Base-by-base conservation (phyloP, 352 stramenopile genomes). In the Pythium plurisporium region DNA sequence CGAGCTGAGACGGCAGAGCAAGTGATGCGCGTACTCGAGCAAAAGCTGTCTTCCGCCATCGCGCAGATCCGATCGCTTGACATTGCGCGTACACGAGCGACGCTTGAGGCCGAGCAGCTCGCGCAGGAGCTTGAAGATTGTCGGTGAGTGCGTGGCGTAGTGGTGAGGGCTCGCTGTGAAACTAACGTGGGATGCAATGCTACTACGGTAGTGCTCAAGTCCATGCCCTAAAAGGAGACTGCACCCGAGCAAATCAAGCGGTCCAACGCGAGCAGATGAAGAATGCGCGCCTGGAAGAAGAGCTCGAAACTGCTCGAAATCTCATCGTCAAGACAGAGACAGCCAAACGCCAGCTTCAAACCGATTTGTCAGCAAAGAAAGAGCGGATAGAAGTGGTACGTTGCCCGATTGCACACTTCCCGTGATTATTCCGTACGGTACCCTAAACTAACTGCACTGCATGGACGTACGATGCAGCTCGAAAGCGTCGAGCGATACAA, bases 1-100 rank as follows among this genome's bases (percentile, higher is more conserved):
- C 65, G 70, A 14, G 73, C 69, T 5, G 70, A 82, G 41, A 63
- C 49, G n/a, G 73, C 73, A 4, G 73, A 82, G 59, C 62, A 70
- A 9, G 70, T 79, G 56, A 61, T 73, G 19, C 65, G 67, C 33
- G 66, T 68, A 15, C 62, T 82, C 15, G 62, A 78, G 55, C 25
- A 30, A 9, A 79, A 74, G 31, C 54, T 82, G 34, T 58, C 52
- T 19, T 44, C 47, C 5, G 65, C 65, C n/a, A 59, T 70, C 20
- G 51, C 41, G 9, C 70, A 79, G 42, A 71, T 77, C 27, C 67
- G 73, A 2, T 65, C 59, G 29, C 69, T 82, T 17, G 73, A 82
- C 19, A 45, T 78, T 19, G 64, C 73, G 6, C 65, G 69, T 20
- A 65, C 68, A 9, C 60, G 66, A 33, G 59, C 65, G 8, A 64